phyloP scores from a whole-genome alignment of 2,329 filamentous ascomycete species.

The Trichophyton rubrum region DNA sequence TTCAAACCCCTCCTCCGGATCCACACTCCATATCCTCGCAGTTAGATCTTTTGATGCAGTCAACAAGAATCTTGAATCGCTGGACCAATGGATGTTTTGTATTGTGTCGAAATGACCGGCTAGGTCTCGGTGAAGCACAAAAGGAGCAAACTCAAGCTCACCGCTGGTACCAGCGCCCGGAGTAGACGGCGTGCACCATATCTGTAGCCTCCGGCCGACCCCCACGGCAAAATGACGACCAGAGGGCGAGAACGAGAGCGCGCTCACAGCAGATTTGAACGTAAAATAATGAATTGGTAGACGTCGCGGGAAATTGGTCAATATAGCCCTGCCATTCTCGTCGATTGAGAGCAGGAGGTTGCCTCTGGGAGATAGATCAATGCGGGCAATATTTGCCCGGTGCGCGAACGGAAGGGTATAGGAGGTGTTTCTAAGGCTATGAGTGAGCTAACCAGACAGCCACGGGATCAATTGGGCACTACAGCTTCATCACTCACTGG shows the following conservation, averaged over 20 bases:
- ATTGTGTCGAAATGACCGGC: conserved; percentile 82
- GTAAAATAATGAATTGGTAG: conserved; percentile 89
- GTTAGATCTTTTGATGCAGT: conserved; percentile 87
- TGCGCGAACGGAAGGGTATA: conserved; percentile 61
- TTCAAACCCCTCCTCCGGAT: conserved; percentile 73
- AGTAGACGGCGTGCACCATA: conserved; percentile 90
- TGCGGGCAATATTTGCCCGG: conserved; percentile 78
- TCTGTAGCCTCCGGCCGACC: conserved; percentile 74
- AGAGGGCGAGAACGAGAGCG: conserved; percentile 80
- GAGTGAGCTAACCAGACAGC: not conserved
- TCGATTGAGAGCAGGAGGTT: conserved; percentile 89
- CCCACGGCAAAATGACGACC: conserved; percentile 84
- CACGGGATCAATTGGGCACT: not conserved
- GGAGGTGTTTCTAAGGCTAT: conserved; percentile 27
- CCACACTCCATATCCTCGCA: conserved; percentile 85
- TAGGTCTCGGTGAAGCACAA: conserved; percentile 75
- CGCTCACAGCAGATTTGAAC: conserved; percentile 71
- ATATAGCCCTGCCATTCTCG: conserved; percentile 83
- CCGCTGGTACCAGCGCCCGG: conserved; percentile 67
- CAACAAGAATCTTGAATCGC: conserved; percentile 89
- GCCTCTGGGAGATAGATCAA: conserved; percentile 79
- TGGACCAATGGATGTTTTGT: conserved; percentile 83
- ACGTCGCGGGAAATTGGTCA: conserved; percentile 78
- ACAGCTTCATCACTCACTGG: conserved; percentile 50
- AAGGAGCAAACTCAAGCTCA: conserved; percentile 87